Percentiles rank a stretch among this genome's conserved stretches.
Conservation (phyloP, 2,329 filamentous ascomycete species). For the Penicillium expansum region DNA sequence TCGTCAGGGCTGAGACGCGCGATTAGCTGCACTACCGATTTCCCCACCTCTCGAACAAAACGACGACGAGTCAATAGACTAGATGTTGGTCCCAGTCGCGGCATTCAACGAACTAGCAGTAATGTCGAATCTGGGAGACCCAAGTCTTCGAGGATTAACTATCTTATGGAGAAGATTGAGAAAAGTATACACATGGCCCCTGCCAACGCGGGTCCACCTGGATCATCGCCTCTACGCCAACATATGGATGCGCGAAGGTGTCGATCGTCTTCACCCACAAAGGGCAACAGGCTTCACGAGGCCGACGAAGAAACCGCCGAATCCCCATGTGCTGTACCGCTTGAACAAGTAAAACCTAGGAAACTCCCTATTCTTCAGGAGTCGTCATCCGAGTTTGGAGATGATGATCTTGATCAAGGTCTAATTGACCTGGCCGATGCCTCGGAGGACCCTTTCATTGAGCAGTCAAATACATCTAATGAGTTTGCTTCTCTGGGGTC, state of each 20-base stretch:
- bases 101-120: conserved; percentile 41
- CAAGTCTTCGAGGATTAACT: conserved; percentile 50
- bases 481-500: conserved; percentile 19
- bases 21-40: conserved; percentile 67
- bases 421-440: conserved; percentile 42
- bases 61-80: conserved; percentile 58
- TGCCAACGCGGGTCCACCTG: conserved; percentile 36
- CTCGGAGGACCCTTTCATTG: conserved; percentile 33
- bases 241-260: conserved; percentile 31
- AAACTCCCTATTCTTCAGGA: conserved; percentile 17
- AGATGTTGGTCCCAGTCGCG: conserved; percentile 47
- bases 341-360: neutral
- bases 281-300: conserved; percentile 16
- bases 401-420: conserved; percentile 48
- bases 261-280: conserved; percentile 34
- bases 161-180: conserved; percentile 66
- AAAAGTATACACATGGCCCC: conserved; percentile 44
- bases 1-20: conserved; percentile 59
- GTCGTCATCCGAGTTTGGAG: conserved; percentile 47
- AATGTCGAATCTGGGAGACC: conserved; percentile 40
- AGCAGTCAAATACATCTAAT: conserved; percentile 5
- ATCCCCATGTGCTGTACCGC: neutral
- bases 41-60: conserved; percentile 62
- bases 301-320: conserved; percentile 1
- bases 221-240: conserved; percentile 45